Evolutionary conservation across 768 basidiomycete genomes (phyloP).

Genomic region (Trametes coccinea): DNA sequence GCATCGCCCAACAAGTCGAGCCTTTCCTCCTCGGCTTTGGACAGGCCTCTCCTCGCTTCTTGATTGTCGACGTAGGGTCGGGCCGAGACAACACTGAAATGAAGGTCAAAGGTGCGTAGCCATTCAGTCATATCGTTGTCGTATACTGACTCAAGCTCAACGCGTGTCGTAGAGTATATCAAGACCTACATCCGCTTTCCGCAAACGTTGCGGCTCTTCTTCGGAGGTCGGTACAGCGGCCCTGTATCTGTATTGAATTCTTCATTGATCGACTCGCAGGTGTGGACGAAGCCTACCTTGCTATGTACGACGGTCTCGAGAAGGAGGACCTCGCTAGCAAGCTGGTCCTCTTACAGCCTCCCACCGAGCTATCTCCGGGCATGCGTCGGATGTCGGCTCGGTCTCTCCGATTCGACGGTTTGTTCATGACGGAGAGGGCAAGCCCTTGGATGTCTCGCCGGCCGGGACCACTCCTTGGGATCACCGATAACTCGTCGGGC

Average conservation of each 20-base stretch:
- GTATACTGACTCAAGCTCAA: neutral
- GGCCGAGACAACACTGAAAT: slow-evolving; percentile 59
- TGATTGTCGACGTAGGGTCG: slow-evolving; percentile 66
- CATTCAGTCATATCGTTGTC: neutral
- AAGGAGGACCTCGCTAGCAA: slow-evolving; percentile 66
- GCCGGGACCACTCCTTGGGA: slow-evolving; percentile 42
- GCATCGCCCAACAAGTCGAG: slow-evolving; percentile 63
- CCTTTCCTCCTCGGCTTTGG: slow-evolving; percentile 65
- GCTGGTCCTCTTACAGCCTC: slow-evolving; percentile 59
- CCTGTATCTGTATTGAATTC: neutral
- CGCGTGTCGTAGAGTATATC: slow-evolving; percentile 54
- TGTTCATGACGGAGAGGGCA: slow-evolving; percentile 47
- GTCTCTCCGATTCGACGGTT: slow-evolving; percentile 51
- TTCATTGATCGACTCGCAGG: slow-evolving; percentile 3
- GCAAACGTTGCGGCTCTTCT: slow-evolving; percentile 72
- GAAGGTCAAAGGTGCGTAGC: slow-evolving; percentile 65
- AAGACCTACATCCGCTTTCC: slow-evolving; percentile 71
- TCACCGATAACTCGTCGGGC: slow-evolving; percentile 35
- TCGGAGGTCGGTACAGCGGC: slow-evolving; percentile 52
- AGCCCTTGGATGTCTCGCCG: slow-evolving; percentile 42
- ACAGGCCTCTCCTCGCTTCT: slow-evolving; percentile 71
- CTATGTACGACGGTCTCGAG: slow-evolving; percentile 61
- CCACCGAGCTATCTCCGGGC: slow-evolving; percentile 43
- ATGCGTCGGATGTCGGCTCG: slow-evolving; percentile 52
- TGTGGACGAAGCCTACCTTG: slow-evolving; percentile 10